A percentile compares a stretch with the other conserved stretches of the same genome.
Conservation (phyloP, 2,329 filamentous ascomycete genomes). For the Botrytis fabae region DNA sequence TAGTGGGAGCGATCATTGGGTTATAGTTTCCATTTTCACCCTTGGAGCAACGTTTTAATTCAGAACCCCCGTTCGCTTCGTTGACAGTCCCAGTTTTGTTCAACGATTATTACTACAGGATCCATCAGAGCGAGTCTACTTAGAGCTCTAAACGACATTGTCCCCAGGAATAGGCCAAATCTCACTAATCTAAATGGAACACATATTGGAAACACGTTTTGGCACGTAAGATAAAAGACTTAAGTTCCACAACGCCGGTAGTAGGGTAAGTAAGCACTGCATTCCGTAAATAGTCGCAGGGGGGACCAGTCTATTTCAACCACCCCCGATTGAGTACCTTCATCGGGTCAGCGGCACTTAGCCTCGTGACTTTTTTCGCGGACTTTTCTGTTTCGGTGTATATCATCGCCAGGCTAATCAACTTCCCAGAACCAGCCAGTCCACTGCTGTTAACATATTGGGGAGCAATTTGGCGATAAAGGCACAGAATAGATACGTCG, state of each 20-base stretch:
- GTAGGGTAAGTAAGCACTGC: constrained; percentile 15
- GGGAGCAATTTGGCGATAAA: not conserved
- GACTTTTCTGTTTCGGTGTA: not conserved
- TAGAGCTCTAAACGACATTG: constrained; percentile 12
- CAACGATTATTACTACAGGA: constrained; percentile 15
- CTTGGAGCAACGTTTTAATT: constrained; percentile 7
- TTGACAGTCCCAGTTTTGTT: not conserved
- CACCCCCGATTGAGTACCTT: constrained; percentile 5
- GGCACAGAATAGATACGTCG: not conserved
- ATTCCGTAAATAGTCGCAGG: constrained; percentile 11
- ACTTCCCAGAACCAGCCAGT: not conserved
- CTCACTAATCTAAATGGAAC: not conserved
- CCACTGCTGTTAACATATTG: not conserved
- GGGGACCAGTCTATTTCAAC: not conserved
- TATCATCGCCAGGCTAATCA: not conserved
- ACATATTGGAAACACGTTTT: constrained; percentile 3
- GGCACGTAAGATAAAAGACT: constrained; percentile 6
- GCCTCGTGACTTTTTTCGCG: not conserved
- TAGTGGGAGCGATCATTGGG: constrained; percentile 17
- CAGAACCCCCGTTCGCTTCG: constrained; percentile 12
- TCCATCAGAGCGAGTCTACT: constrained; percentile 8
- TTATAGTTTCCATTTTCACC: constrained; percentile 13
- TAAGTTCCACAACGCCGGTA: constrained; percentile 17
- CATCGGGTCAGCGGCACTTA: constrained; percentile 21
- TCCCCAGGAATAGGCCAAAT: not conserved